Conservation (phyloP, 345 rosid genomes). For the Turritis glabra region DNA sequence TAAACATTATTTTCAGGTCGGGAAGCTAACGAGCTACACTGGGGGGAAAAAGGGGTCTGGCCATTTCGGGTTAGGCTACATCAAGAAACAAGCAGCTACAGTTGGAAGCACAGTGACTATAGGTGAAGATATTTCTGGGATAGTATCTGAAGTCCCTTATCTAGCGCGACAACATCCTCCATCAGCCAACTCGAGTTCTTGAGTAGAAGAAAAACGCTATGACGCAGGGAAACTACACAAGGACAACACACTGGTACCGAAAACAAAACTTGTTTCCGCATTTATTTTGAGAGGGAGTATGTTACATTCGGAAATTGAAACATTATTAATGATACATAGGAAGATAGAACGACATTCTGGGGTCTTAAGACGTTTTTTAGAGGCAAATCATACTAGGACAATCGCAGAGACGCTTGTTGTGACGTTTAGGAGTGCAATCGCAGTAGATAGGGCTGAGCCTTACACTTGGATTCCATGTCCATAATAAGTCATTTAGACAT, state of each 20-base stretch:
- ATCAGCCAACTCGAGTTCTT: conserved; percentile 44
- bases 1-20: conserved; percentile 48
- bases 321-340: conserved; percentile 10
- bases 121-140: conserved; percentile 59
- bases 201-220: conserved; percentile 19
- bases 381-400: conserved; percentile 26
- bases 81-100: conserved; percentile 55
- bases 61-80: conserved; percentile 78
- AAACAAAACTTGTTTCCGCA: background rate
- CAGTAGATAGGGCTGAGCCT: conserved; percentile 29
- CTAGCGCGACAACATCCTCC: conserved; percentile 58
- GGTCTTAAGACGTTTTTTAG: background rate
- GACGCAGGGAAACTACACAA: conserved; percentile 13
- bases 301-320: background rate
- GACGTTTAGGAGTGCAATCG: conserved; percentile 5
- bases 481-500: conserved; percentile 27
- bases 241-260: conserved; percentile 6
- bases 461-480: conserved; percentile 21
- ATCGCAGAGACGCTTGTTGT: conserved; percentile 17
- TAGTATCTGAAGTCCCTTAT: conserved; percentile 61
- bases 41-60: conserved; percentile 45
- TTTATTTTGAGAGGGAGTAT: background rate
- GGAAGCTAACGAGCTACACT: conserved; percentile 79
- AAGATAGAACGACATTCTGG: conserved; percentile 6
- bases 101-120: conserved; percentile 55